Conservation (phyloP, 768 basidiomycete genomes). For the Podaxis rugospora region DNA sequence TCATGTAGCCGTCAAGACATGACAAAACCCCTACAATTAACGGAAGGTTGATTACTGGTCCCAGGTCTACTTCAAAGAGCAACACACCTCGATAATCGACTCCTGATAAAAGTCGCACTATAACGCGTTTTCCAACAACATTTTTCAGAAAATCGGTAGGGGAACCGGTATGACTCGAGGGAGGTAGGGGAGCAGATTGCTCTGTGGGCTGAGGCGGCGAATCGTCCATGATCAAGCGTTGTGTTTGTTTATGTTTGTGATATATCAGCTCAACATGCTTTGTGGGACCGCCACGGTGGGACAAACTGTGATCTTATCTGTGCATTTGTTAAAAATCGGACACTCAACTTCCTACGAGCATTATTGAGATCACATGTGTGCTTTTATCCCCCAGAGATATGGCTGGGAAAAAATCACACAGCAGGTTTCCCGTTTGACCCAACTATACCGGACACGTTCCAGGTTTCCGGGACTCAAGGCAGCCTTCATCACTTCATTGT, state of each 20-base stretch:
- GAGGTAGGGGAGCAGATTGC: constrained; percentile 36
- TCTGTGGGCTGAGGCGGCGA: constrained; percentile 25
- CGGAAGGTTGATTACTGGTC: not conserved
- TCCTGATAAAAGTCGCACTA: constrained; percentile 86
- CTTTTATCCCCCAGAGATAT: no score
- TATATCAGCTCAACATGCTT: not conserved
- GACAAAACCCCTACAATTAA: constrained; percentile 70
- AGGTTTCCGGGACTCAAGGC: no score
- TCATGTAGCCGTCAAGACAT: constrained; percentile 99
- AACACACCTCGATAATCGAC: constrained; percentile 86
- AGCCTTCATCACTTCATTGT: no score
- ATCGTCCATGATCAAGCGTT: constrained; percentile 19
- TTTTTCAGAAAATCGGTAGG: constrained; percentile 93
- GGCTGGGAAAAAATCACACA: no score
- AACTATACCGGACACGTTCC: no score
- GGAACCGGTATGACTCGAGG: constrained; percentile 64
- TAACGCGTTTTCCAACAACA: constrained; percentile 93
- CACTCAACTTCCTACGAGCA: no score
- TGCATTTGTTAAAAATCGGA: no score
- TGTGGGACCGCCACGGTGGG: not conserved
- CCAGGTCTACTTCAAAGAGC: not conserved
- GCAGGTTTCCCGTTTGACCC: no score
- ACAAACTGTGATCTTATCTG: no score
- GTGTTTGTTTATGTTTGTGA: constrained; percentile 2
- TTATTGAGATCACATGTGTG: no score